phyloP scores from a whole-genome alignment of 1,284 basidiomycete genomes.

The Rhizoctonia solani region DNA sequence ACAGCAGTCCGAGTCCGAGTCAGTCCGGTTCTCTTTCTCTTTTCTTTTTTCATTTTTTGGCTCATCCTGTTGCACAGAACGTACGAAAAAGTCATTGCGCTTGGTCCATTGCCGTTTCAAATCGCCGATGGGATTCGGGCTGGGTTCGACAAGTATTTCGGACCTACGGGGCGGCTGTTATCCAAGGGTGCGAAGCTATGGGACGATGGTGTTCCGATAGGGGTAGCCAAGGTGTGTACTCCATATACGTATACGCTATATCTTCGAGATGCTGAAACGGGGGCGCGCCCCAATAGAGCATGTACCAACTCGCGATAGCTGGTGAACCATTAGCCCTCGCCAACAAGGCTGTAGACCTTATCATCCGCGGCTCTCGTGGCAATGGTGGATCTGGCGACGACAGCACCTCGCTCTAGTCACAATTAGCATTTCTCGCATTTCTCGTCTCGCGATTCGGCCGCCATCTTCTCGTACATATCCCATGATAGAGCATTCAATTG shows the following conservation, averaged over 20 bases:
- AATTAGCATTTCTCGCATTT: not conserved
- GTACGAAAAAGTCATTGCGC: constrained; percentile 25
- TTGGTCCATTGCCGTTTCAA: constrained; percentile 18
- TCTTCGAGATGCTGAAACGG: not conserved
- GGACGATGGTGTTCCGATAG: constrained; percentile 22
- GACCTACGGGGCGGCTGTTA: constrained; percentile 13
- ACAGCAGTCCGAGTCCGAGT: constrained; percentile 12
- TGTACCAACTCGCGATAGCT: constrained; percentile 21
- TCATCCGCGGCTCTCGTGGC: constrained; percentile 17
- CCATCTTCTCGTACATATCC: too few species aligned
- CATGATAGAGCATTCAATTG: too few species aligned
- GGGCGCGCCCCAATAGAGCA: not conserved
- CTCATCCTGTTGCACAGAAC: not conserved
- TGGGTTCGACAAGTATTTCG: constrained; percentile 25
- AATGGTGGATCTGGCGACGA: constrained; percentile 3
- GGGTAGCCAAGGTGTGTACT: constrained; percentile 11
- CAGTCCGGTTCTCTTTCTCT: not conserved
- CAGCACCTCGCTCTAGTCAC: not conserved
- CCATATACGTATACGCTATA: not conserved
- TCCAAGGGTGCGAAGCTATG: constrained; percentile 18
- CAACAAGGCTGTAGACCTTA: constrained; percentile 22
- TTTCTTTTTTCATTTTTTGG: too few species aligned
- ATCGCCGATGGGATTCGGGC: constrained; percentile 6
- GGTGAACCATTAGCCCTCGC: constrained; percentile 29
- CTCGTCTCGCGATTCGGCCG: not conserved